Evolutionary conservation across 371 early-diverging fungal species (phyloP).

Genomic region (Coemansia linderi): DNA sequence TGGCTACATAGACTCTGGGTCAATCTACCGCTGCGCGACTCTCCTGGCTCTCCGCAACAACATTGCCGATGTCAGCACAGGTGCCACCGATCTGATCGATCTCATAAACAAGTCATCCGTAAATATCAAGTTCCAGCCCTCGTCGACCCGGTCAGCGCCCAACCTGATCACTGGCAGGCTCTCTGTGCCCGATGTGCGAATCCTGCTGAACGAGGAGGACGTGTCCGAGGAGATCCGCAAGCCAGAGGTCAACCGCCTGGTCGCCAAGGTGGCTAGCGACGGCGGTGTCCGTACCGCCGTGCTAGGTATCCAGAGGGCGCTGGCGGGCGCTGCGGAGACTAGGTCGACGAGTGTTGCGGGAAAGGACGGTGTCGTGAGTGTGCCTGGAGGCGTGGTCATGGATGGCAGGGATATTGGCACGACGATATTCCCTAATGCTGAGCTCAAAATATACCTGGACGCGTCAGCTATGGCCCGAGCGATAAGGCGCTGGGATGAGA

Average conservation of each 20-base stretch:
- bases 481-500: constrained; percentile 71
- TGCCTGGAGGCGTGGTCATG: constrained; percentile 76
- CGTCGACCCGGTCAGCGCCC: constrained; percentile 30
- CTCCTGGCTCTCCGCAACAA: constrained; percentile 60
- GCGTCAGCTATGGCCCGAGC: constrained; percentile 80
- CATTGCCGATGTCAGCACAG: constrained; percentile 5
- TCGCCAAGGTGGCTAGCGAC: constrained; percentile 72
- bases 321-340: constrained; percentile 53
- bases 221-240: constrained; percentile 71
- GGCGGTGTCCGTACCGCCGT: constrained; percentile 66
- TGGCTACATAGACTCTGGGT: constrained; percentile 81
- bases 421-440: constrained; percentile 83
- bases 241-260: constrained; percentile 64
- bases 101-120: constrained; percentile 18
- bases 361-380: not conserved
- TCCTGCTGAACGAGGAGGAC: constrained; percentile 64
- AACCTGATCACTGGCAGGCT: constrained; percentile 15
- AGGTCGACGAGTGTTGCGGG: constrained; percentile 30
- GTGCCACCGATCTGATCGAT: constrained; percentile 50
- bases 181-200: constrained; percentile 36
- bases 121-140: constrained; percentile 43
- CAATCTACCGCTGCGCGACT: constrained; percentile 53
- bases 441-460: constrained; percentile 85
- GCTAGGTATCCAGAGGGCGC: constrained; percentile 62
- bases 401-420: constrained; percentile 96